Percentiles rank a stretch among this genome's conserved stretches.
Evolutionary conservation across 345 rosid species (phyloP).

Genomic region (Rhodamnia rubescens): DNA sequence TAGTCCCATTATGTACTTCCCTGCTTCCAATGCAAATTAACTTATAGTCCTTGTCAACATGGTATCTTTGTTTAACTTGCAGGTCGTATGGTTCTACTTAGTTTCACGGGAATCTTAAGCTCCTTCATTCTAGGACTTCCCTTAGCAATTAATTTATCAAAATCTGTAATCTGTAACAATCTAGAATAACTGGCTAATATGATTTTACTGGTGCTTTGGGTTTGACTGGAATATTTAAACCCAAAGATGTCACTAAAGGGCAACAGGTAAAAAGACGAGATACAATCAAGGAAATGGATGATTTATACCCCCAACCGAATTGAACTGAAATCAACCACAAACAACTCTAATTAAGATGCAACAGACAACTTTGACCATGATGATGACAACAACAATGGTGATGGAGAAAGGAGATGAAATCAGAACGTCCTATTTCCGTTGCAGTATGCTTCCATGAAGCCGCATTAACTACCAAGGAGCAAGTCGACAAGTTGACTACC

Average conservation of each 20-base stretch:
- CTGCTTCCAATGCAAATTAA: background rate
- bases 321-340: background rate
- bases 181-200: background rate
- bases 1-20: background rate
- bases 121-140: background rate
- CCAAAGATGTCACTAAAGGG: background rate
- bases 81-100: background rate
- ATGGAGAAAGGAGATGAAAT: background rate
- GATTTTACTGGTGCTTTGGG: background rate
- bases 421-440: background rate
- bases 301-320: background rate
- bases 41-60: background rate
- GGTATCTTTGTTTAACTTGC: background rate
- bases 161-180: background rate
- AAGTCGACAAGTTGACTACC: background rate
- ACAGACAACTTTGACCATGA: background rate
- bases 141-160: background rate
- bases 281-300: background rate
- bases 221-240: background rate
- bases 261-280: background rate
- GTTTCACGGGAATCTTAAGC: background rate
- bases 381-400: background rate
- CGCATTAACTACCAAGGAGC: background rate
- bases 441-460: background rate
- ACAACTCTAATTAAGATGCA: background rate